These are phyloP conservation scores for Populus davidiana DNA, from an alignment of 345 rosid genomes.

Conservation along the genomic window DNA sequence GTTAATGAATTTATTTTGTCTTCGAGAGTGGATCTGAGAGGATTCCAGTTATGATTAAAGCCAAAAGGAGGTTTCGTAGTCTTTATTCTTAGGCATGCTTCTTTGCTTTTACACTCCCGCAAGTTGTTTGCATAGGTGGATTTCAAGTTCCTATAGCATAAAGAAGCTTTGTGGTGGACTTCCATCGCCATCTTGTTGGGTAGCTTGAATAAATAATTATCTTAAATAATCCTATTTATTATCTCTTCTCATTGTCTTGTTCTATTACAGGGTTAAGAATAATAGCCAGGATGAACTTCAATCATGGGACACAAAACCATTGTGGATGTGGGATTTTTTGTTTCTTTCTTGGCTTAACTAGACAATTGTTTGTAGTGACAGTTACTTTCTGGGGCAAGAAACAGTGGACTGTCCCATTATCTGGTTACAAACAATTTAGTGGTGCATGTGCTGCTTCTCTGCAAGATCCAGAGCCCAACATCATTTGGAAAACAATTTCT, in stretches of 20 bases:
- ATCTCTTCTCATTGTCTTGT: background rate
- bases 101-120: background rate
- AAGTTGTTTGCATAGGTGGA: background rate
- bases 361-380: background rate
- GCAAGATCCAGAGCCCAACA: background rate
- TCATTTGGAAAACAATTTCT: background rate
- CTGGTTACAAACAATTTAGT: constrained; percentile 4
- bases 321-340: background rate
- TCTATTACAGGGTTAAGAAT: background rate
- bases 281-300: background rate
- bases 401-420: constrained; percentile 7
- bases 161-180: background rate
- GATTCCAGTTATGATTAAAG: background rate
- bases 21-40: background rate
- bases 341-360: background rate
- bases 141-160: background rate
- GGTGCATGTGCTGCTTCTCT: constrained; percentile 4
- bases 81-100: background rate
- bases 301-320: background rate
- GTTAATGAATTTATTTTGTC: background rate
- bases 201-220: background rate
- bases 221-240: background rate
- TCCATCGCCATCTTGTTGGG: background rate
- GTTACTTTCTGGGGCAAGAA: background rate
- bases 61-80: background rate